Base-by-base conservation (phyloP, 345 rosid species). In the Lepidium africanum region DNA sequence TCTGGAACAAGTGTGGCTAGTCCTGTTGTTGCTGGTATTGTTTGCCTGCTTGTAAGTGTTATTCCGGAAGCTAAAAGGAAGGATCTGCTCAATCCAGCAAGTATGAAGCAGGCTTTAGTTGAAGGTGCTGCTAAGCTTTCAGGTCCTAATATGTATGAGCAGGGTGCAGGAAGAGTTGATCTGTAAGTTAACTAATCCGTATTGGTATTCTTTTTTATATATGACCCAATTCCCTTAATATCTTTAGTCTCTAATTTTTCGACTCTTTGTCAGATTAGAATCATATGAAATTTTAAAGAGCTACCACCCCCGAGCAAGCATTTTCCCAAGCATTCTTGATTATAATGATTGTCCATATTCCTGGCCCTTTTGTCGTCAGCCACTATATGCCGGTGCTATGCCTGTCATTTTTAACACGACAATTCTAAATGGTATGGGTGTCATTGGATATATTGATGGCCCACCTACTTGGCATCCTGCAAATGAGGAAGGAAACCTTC, bases 11-110 rank as follows among this genome's bases (percentile, higher is more conserved):
- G 98, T 47, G 97, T 90, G 69, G 98, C 97, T 16, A 93, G 98
- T 79, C 98, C 98, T 78, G 98, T 93, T 65, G 98, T 94, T 76
- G 99, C 99, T 77, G 99, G 99, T 76, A 89, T 86, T 48, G 97
- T 94, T 16, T 94, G 99, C 79, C 83, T 94, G 51, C 97, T 94
- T 67, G 90, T 86, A 57, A 94, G 99, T 82, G 73, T 87, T 63
- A 78, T 91, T 77, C 97, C 97, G 27, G 90, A 87, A 81, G 66
- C 65, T 50, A 77, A 57, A 63, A 82, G 97, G 35, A 91, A 87
- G 81, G 75, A 76, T 50, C 70, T 91, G 45, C 76, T 94, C 38
- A 94, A 94, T 82, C 99, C 99, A 38, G 95, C 97, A 14, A 94
- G 99, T 85, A 91, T 94, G 99, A 94, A 94, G 82, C 97, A 94